Conservation (phyloP, 768 basidiomycete species). For the Strobilomyces confusus region DNA sequence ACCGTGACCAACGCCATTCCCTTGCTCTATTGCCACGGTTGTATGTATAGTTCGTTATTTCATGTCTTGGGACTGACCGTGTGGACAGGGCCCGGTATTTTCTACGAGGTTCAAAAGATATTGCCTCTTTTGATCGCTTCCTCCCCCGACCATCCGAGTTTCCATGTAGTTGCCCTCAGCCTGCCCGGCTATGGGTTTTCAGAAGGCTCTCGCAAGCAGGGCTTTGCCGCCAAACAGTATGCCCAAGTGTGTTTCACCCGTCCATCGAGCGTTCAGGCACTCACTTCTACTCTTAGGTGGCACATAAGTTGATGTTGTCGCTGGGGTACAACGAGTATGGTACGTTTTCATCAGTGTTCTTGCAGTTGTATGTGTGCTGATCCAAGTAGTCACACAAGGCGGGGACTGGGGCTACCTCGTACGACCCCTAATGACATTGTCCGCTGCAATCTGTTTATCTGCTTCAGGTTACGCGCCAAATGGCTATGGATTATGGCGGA, state of each 20-base stretch:
- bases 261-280: background rate
- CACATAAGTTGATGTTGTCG: slow-evolving; percentile 45
- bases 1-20: slow-evolving; percentile 45
- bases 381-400: slow-evolving; percentile 40
- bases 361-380: background rate
- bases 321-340: slow-evolving; percentile 50
- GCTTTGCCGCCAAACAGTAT: slow-evolving; percentile 48
- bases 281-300: slow-evolving; percentile 28
- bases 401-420: slow-evolving; percentile 46
- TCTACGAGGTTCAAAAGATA: slow-evolving; percentile 49
- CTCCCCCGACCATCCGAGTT: slow-evolving; percentile 45
- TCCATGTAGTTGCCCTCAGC: slow-evolving; percentile 59
- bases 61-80: background rate
- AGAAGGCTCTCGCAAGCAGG: slow-evolving; percentile 48
- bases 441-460: background rate
- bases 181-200: slow-evolving; percentile 64
- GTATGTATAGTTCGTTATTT: slow-evolving; percentile 26
- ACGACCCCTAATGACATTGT: slow-evolving; percentile 3
- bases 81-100: slow-evolving; percentile 49
- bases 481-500: slow-evolving; percentile 35
- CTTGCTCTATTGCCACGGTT: slow-evolving; percentile 59
- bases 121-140: slow-evolving; percentile 46
- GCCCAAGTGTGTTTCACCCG: slow-evolving; percentile 41
- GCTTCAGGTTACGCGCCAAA: slow-evolving; percentile 32
- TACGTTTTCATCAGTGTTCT: slow-evolving; percentile 4